phyloP scores from a whole-genome alignment of 768 basidiomycete species.

The Daedaleopsis sinensis region DNA sequence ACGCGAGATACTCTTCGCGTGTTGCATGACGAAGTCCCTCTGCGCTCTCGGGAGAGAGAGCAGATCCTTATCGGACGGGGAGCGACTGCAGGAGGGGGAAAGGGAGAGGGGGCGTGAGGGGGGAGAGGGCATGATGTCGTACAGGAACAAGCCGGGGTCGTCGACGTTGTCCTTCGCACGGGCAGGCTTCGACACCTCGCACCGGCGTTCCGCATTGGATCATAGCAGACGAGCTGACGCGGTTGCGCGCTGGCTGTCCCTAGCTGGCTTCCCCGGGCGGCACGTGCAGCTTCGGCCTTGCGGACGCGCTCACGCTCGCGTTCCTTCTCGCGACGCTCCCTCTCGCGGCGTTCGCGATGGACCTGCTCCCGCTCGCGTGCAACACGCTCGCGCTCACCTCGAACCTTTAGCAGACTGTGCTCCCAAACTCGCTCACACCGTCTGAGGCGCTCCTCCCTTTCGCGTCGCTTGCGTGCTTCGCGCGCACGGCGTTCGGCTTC shows the following conservation, averaged over 20 bases:
- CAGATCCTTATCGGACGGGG: constrained; percentile 19
- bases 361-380: constrained; percentile 25
- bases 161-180: constrained; percentile 6
- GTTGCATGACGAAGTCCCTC: constrained; percentile 20
- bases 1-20: constrained; percentile 25
- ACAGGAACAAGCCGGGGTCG: constrained; percentile 35
- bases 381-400: constrained; percentile 28
- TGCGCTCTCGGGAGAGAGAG: constrained; percentile 37
- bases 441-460: constrained; percentile 30
- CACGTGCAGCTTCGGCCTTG: constrained; percentile 24
- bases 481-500: constrained; percentile 38
- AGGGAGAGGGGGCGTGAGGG: constrained; percentile 26
- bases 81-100: constrained; percentile 16
- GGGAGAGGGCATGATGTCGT: constrained; percentile 34
- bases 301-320: constrained; percentile 26
- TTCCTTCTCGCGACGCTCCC: constrained; percentile 27
- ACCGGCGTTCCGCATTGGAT: constrained; percentile 21
- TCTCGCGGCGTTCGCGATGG: constrained; percentile 20
- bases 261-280: constrained; percentile 19
- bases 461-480: constrained; percentile 38
- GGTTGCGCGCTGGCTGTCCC: constrained; percentile 20
- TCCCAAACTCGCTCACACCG: constrained; percentile 34
- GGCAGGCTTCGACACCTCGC: constrained; percentile 19
- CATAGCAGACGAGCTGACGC: constrained; percentile 30
- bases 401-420: constrained; percentile 20